Percentiles rank a stretch among this genome's conserved stretches.
These are phyloP conservation scores for Mortierella sp. DNA, from an alignment of 371 early-diverging fungal genomes.

Conservation along the genomic window DNA sequence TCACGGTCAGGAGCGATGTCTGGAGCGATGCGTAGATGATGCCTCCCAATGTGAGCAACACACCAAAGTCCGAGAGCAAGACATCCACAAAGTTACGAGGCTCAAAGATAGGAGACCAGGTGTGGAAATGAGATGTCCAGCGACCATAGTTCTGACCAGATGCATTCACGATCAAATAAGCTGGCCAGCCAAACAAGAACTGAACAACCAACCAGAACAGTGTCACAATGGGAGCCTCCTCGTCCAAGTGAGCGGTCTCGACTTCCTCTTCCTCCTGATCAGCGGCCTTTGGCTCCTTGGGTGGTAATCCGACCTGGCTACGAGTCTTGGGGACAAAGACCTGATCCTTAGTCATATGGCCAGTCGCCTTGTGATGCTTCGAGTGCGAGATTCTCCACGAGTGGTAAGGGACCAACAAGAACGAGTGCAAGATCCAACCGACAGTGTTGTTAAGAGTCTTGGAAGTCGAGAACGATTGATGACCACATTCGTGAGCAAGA, in stretches of 20 bases:
- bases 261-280: constrained; percentile 47
- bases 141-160: constrained; percentile 77
- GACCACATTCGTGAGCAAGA: constrained; percentile 90
- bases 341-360: constrained; percentile 86
- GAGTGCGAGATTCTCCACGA: constrained; percentile 80
- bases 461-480: constrained; percentile 84
- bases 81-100: constrained; percentile 72
- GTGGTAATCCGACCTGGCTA: constrained; percentile 58
- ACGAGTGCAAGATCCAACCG: constrained; percentile 85
- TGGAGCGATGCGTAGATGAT: constrained; percentile 62
- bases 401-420: constrained; percentile 87
- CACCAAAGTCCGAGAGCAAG: constrained; percentile 75
- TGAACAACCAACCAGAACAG: constrained; percentile 68
- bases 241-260: constrained; percentile 58
- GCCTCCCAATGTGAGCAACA: constrained; percentile 61
- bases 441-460: constrained; percentile 81
- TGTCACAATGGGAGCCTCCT: constrained; percentile 75
- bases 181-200: constrained; percentile 87
- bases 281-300: constrained; percentile 39
- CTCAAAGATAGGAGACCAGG: constrained; percentile 79
- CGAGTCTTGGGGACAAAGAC: constrained; percentile 87
- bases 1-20: constrained; percentile 69
- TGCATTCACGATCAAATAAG: constrained; percentile 78
- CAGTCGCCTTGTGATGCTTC: constrained; percentile 87
- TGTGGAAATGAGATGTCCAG: constrained; percentile 88